These are phyloP conservation scores for Ceratocystiopsis sp. DNA, from an alignment of 2,329 filamentous ascomycete genomes.

Conservation along the genomic window DNA sequence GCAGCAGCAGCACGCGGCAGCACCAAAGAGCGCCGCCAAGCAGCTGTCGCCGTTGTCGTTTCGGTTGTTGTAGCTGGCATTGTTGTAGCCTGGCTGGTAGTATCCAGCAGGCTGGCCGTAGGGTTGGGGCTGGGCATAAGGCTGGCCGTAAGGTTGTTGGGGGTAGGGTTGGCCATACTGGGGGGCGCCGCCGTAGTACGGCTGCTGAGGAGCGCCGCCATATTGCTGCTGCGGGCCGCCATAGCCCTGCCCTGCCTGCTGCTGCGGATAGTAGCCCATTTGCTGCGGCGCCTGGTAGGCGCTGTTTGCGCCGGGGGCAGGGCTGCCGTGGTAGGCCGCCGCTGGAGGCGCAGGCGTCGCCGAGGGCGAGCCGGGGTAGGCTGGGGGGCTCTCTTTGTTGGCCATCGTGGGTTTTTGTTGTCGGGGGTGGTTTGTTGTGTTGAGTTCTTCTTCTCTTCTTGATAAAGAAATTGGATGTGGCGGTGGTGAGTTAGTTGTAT, in stretches of 20 bases:
- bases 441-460: too few relatives aligned
- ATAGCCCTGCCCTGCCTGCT: slow-evolving; percentile 8
- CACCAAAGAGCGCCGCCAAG: slow-evolving; percentile 30
- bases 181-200: neutral
- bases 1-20: slow-evolving; percentile 41
- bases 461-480: too few relatives aligned
- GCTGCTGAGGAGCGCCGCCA: too few relatives aligned
- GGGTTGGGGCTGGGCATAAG: slow-evolving; percentile 13
- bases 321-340: slow-evolving; percentile 9
- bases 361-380: slow-evolving; percentile 24
- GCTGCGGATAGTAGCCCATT: slow-evolving; percentile 28
- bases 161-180: slow-evolving; percentile 17
- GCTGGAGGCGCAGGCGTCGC: slow-evolving; percentile 5
- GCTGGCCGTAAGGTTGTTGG: slow-evolving; percentile 18
- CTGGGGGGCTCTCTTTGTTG: slow-evolving; percentile 28
- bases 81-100: slow-evolving; percentile 16
- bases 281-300: slow-evolving; percentile 25
- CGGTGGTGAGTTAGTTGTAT: too few relatives aligned
- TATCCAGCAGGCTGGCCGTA: slow-evolving; percentile 13
- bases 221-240: too few relatives aligned
- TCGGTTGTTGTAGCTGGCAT: slow-evolving; percentile 14
- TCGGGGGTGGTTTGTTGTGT: too few relatives aligned
- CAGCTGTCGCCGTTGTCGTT: slow-evolving; percentile 12
- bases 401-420: slow-evolving; percentile 18
- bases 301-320: slow-evolving; percentile 5